Percentiles rank a stretch among this genome's conserved stretches.
phyloP scores from a whole-genome alignment of 1,284 basidiomycete genomes.

The Hortiboletus rubellus region DNA sequence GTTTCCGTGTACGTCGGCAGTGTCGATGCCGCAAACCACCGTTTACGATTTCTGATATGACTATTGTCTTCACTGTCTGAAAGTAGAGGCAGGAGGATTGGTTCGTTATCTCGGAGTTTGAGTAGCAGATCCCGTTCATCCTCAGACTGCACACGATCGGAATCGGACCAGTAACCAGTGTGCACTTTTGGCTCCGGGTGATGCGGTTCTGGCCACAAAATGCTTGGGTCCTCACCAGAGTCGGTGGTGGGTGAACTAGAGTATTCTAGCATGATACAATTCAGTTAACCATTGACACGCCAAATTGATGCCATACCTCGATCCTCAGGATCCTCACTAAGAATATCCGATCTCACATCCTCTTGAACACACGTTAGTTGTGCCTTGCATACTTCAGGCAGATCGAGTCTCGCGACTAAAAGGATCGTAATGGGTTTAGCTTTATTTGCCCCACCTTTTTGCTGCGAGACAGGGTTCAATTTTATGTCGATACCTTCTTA shows the following conservation, averaged over 20 bases:
- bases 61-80: slow-evolving; percentile 14
- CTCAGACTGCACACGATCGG: slow-evolving; percentile 20
- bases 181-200: slow-evolving; percentile 14
- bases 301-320: slow-evolving; percentile 3
- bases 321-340: slow-evolving; percentile 10
- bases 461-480: slow-evolving; percentile 17
- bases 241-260: slow-evolving; percentile 14
- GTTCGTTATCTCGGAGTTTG: slow-evolving; percentile 6
- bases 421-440: slow-evolving; percentile 2
- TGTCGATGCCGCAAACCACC: slow-evolving; percentile 30
- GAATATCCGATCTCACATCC: not conserved
- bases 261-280: slow-evolving; percentile 4
- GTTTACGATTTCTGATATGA: not conserved
- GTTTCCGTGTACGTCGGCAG: slow-evolving; percentile 44
- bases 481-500: slow-evolving; percentile 41
- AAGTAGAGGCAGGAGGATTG: slow-evolving; percentile 1
- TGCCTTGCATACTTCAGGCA: not conserved
- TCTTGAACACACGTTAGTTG: not conserved
- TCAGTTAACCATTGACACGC: not conserved
- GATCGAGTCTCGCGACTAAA: slow-evolving; percentile 24
- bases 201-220: slow-evolving; percentile 17
- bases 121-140: slow-evolving; percentile 22
- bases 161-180: slow-evolving; percentile 30
- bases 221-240: slow-evolving; percentile 4
- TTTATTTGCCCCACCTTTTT: slow-evolving; percentile 14